phyloP scores from a whole-genome alignment of 495 filamentous ascomycete species.

The Neurospora cerealis region DNA sequence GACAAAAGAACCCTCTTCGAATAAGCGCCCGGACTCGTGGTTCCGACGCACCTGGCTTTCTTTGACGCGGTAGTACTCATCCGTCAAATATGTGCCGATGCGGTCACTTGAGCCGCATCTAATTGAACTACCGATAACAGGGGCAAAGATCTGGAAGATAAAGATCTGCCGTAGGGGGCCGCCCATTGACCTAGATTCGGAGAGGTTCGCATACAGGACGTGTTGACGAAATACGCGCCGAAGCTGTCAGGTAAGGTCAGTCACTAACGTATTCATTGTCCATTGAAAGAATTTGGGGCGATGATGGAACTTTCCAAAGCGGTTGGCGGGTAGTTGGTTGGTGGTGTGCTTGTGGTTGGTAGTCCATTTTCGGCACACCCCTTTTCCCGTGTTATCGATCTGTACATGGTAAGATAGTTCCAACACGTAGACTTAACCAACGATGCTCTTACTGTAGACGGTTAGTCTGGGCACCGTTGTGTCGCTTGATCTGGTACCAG shows the following conservation, averaged over 20 bases:
- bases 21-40: not conserved
- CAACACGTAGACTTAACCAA: not conserved
- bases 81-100: not conserved
- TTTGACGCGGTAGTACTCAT: not conserved
- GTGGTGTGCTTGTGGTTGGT: not conserved
- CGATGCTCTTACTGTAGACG: not conserved
- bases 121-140: not conserved
- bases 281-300: not conserved
- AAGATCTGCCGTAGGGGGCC: not conserved
- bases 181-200: not conserved
- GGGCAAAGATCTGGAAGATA: not conserved
- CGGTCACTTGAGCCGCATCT: not conserved
- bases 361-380: not conserved
- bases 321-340: not conserved
- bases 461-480: not conserved
- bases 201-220: not conserved
- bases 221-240: not conserved
- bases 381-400: not conserved
- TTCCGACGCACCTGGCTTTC: not conserved
- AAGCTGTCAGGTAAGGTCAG: not conserved
- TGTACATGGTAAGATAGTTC: not conserved
- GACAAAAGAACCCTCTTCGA: not conserved
- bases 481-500: not conserved
- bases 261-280: not conserved
- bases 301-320: not conserved